A percentile compares a stretch with the other conserved stretches of the same genome.
phyloP scores from a whole-genome alignment of 257 asterid species.

The Penstemon barbatus region DNA sequence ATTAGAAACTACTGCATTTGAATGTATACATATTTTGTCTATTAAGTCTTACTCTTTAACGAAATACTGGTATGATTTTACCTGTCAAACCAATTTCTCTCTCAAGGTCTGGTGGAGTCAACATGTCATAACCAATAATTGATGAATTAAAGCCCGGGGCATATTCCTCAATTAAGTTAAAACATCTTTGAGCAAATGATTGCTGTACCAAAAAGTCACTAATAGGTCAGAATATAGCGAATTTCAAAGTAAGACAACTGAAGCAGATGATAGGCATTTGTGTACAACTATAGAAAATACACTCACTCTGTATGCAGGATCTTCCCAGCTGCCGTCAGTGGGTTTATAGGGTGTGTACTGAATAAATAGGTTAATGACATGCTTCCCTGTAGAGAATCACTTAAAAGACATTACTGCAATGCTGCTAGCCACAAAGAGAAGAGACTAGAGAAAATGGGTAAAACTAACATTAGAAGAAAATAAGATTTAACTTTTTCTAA shows the following conservation, averaged over 20 bases:
- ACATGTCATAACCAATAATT: conserved; percentile 84
- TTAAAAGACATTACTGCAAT: conserved; percentile 14
- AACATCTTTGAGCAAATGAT: conserved; percentile 83
- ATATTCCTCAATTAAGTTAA: conserved; percentile 74
- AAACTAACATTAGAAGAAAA: no score
- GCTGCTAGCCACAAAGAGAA: not conserved
- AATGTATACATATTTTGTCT: conserved; percentile 3
- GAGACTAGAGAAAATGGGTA: not conserved
- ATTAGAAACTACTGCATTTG: not conserved
- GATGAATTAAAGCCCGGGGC: conserved; percentile 91
- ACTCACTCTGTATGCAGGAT: conserved; percentile 83
- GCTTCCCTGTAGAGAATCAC: conserved; percentile 62
- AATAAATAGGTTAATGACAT: conserved; percentile 81
- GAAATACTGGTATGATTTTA: conserved; percentile 23
- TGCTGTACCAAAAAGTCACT: conserved; percentile 42
- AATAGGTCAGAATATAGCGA: not conserved
- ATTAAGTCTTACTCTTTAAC: not conserved
- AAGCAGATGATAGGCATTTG: conserved; percentile 16
- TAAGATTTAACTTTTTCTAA: not conserved
- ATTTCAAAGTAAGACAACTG: not conserved
- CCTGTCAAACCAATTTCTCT: conserved; percentile 90
- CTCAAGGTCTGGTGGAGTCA: conserved; percentile 98
- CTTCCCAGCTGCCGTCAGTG: conserved; percentile 89
- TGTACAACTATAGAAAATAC: conserved; percentile 4
- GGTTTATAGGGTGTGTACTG: conserved; percentile 97